Evolutionary conservation across 2,329 filamentous ascomycete genomes (phyloP).

Genomic region (Aspergillus oerlinghausenensis): DNA sequence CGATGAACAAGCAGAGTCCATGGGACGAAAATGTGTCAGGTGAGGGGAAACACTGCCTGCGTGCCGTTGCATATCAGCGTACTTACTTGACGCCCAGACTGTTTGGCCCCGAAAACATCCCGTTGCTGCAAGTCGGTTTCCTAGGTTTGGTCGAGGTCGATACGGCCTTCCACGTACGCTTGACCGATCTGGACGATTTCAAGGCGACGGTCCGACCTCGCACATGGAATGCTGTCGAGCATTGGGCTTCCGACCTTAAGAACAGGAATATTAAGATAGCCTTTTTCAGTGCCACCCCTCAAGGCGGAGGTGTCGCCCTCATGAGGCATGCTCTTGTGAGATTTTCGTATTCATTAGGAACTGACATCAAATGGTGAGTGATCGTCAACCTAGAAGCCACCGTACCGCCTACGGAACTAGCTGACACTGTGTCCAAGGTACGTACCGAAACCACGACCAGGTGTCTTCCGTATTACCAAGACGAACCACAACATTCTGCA

Average conservation of each 20-base stretch:
- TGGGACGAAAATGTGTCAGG: constrained; percentile 74
- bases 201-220: constrained; percentile 54
- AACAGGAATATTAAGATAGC: constrained; percentile 63
- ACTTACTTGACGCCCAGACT: constrained; percentile 43
- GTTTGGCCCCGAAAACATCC: constrained; percentile 68
- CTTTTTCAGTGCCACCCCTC: constrained; percentile 75
- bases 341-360: constrained; percentile 61
- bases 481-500: constrained; percentile 86
- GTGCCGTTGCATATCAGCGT: background rate
- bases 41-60: constrained; percentile 27
- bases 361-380: constrained; percentile 69
- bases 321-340: constrained; percentile 77
- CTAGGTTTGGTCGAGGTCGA: constrained; percentile 68
- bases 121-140: constrained; percentile 62
- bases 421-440: constrained; percentile 40
- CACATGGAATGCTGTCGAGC: constrained; percentile 63
- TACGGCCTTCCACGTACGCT: constrained; percentile 57
- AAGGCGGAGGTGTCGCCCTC: constrained; percentile 76
- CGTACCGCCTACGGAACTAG: constrained; percentile 1
- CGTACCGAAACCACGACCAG: constrained; percentile 73
- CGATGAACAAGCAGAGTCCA: constrained; percentile 77
- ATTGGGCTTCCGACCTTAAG: constrained; percentile 61
- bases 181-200: constrained; percentile 57
- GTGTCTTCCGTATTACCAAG: constrained; percentile 79
- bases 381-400: background rate